Conservation (phyloP, 73 alveolate species). For the Paramecium bursaria region DNA sequence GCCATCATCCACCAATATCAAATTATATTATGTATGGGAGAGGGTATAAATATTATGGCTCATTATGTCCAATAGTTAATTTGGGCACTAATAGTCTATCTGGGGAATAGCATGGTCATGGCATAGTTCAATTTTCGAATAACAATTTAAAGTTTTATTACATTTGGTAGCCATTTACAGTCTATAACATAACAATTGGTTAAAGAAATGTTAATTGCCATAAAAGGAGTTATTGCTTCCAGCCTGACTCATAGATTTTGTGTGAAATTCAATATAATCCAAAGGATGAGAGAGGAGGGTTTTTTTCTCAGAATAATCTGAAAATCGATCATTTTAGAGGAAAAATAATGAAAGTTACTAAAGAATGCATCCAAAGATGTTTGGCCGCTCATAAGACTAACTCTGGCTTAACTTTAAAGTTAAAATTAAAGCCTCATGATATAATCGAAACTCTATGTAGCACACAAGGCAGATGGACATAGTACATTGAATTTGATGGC, state of each 20-base stretch:
- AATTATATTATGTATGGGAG: slow-evolving; percentile 64
- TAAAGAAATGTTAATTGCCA: slow-evolving; percentile 63
- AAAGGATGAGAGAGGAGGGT: slow-evolving; percentile 37
- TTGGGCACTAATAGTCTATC: slow-evolving; percentile 64
- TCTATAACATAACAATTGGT: slow-evolving; percentile 50
- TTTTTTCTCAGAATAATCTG: slow-evolving; percentile 26
- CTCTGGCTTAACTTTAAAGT: slow-evolving; percentile 56
- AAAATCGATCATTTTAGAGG: slow-evolving; percentile 59
- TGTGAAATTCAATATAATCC: slow-evolving; percentile 61
- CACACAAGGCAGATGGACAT: slow-evolving; percentile 60
- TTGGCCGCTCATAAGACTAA: slow-evolving; percentile 60
- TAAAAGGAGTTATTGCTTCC: slow-evolving; percentile 56
- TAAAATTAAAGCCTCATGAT: slow-evolving; percentile 16
- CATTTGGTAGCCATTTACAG: slow-evolving; percentile 59
- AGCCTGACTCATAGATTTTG: slow-evolving; percentile 47
- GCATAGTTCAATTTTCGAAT: slow-evolving; percentile 45
- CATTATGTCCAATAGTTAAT: slow-evolving; percentile 41
- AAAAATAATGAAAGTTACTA: slow-evolving; percentile 46
- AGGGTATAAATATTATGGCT: slow-evolving; percentile 64
- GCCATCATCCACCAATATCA: slow-evolving; percentile 69
- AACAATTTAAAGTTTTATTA: slow-evolving; percentile 55
- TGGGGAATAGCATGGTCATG: slow-evolving; percentile 64
- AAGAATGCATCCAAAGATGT: slow-evolving; percentile 38
- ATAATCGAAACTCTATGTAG: slow-evolving; percentile 28
- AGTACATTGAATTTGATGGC: slow-evolving; percentile 45